Percentiles rank a stretch among this genome's conserved stretches.
These are phyloP conservation scores for Didymosphaeria variabile DNA, from an alignment of 2,329 filamentous ascomycete species.

Conservation along the genomic window DNA sequence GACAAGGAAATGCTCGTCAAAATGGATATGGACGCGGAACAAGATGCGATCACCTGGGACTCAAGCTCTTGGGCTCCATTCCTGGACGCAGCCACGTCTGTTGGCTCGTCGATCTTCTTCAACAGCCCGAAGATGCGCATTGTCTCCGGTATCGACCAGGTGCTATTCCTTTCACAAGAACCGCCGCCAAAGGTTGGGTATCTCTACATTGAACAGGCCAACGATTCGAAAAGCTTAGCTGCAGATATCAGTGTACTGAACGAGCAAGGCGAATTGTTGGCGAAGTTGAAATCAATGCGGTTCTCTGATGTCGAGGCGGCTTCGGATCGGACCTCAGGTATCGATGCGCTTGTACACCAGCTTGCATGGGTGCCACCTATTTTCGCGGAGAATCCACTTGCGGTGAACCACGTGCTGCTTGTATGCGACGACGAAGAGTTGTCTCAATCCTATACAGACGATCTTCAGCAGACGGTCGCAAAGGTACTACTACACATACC, in stretches of 20 bases:
- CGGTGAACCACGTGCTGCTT: constrained; percentile 35
- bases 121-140: constrained; percentile 51
- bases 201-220: constrained; percentile 43
- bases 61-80: constrained; percentile 50
- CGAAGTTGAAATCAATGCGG: constrained; percentile 47
- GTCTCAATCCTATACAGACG: constrained; percentile 26
- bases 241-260: constrained; percentile 42
- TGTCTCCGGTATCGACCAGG: constrained; percentile 41
- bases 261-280: constrained; percentile 42
- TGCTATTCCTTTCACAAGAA: constrained; percentile 31
- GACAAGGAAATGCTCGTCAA: constrained; percentile 53
- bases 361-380: constrained; percentile 51
- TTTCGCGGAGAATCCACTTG: constrained; percentile 43
- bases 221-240: constrained; percentile 34
- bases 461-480: constrained; percentile 20
- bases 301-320: constrained; percentile 54
- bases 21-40: constrained; percentile 48
- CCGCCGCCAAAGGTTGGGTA: constrained; percentile 42
- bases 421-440: constrained; percentile 32
- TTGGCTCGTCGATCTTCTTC: constrained; percentile 54
- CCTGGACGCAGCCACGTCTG: constrained; percentile 55
- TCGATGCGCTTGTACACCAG: constrained; percentile 49
- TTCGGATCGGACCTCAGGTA: constrained; percentile 26
- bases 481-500: constrained; percentile 9
- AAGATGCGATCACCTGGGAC: constrained; percentile 35